Evolutionary conservation across 129 eudicot species (phyloP), one percentile per base, ranked within the genome.

Genomic region (Escallonia rubra): DNA sequence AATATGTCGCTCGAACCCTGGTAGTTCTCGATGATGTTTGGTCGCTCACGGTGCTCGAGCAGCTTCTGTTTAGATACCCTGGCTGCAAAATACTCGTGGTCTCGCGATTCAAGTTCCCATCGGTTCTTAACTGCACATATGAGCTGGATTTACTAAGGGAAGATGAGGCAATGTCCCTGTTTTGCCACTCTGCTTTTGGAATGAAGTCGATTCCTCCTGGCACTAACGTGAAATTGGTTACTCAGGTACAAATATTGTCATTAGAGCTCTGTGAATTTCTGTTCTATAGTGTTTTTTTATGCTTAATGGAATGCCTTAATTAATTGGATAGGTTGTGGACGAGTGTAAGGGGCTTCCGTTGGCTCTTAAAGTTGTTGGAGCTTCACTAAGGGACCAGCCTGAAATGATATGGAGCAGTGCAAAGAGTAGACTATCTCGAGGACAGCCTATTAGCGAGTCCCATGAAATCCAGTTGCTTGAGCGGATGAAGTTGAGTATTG

Each of bases 291-390:
- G 10, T 8, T 16, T 57, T 56, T n/a, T 6, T 10, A 12, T 62
- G 50, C 55, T 68, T 41, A 63, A 39, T 41, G 69, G 8, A 62
- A 8, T 47, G 64, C 45, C 1, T 61, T 50, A 23, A 23, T 23
- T 23, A 63, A 34, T 80, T 70, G 8, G 2, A 63, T 61, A 92
- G 98, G 69, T 92, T 71, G 96, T 88, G 43, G 85, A 84, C 63
- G 89, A 89, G 71, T 92, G 98, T 59, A 83, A 81, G 73, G 81
- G 98, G 66, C 95, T 92, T 53, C 98, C 98, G 2, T 74, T 92
- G 78, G 98, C 98, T 41, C 83, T 92, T 3, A 92, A 92, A 80
- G 98, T 92, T 65, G 84, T 92, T 39, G 98, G 98, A 44, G 91
- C 98, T 41, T 88, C 98, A 15, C 77, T 92, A 3, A 82, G 86